Evolutionary conservation across 2,329 filamentous ascomycete genomes (phyloP).

Genomic region (Scortechinia acanthostroma): DNA sequence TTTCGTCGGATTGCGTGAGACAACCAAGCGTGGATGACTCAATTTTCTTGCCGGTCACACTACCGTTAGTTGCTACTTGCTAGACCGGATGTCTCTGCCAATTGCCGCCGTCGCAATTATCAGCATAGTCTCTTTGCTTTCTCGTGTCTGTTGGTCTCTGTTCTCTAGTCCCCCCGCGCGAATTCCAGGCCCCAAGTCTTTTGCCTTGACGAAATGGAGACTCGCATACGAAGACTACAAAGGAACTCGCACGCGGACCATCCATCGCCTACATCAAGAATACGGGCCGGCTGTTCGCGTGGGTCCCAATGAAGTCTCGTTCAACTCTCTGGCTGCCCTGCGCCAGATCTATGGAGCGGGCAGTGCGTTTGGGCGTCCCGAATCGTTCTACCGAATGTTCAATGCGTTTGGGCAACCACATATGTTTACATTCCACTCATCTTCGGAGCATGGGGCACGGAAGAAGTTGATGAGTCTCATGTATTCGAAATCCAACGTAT

Average conservation of each 20-base stretch:
- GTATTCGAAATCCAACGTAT: slow-evolving; percentile 39
- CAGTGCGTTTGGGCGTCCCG: slow-evolving; percentile 36
- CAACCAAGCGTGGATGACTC: no score
- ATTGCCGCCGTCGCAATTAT: slow-evolving; percentile 6
- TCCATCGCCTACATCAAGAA: slow-evolving; percentile 29
- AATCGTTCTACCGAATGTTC: slow-evolving; percentile 48
- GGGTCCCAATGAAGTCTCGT: slow-evolving; percentile 33
- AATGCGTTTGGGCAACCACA: slow-evolving; percentile 41
- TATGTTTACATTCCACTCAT: slow-evolving; percentile 38
- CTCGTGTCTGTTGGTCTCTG: neutral
- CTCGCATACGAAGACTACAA: slow-evolving; percentile 33
- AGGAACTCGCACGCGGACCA: slow-evolving; percentile 28
- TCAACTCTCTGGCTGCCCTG: slow-evolving; percentile 30
- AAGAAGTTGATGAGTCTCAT: slow-evolving; percentile 43
- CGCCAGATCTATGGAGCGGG: slow-evolving; percentile 46
- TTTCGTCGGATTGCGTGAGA: no score
- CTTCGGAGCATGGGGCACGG: slow-evolving; percentile 32
- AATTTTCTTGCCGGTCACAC: no score
- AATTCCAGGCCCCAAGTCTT: slow-evolving; percentile 28
- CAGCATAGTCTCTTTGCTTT: neutral
- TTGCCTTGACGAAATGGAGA: slow-evolving; percentile 32
- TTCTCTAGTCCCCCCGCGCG: slow-evolving; percentile 7
- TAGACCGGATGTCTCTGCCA: no score
- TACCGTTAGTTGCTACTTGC: no score
- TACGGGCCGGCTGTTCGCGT: slow-evolving; percentile 39